Evolutionary conservation across 352 stramenopile genomes (phyloP).

Genomic region (Phytophthora lateralis): DNA sequence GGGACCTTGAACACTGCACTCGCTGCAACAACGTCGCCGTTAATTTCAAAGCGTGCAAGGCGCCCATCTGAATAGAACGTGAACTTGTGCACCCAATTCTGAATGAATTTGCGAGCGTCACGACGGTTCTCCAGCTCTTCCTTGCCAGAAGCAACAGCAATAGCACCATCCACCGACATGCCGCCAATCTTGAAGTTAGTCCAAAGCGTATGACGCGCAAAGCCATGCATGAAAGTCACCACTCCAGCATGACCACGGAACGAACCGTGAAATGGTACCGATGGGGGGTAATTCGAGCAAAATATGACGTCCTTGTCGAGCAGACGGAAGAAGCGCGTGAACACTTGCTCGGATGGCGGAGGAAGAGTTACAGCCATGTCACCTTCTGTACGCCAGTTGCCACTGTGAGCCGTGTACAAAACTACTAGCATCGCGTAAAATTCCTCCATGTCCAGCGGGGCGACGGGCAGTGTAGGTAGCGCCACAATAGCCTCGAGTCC

Average conservation of each 20-base stretch:
- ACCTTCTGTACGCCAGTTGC: constrained; percentile 83
- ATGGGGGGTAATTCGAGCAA: constrained; percentile 88
- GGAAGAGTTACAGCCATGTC: constrained; percentile 90
- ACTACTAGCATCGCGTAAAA: constrained; percentile 92
- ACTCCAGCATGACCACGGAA: constrained; percentile 77
- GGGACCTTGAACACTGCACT: constrained; percentile 89
- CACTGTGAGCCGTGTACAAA: constrained; percentile 78
- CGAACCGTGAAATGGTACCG: constrained; percentile 86
- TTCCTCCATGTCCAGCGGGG: constrained; percentile 87
- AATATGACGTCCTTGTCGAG: constrained; percentile 89
- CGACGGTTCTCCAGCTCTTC: constrained; percentile 88
- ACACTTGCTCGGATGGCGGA: constrained; percentile 85
- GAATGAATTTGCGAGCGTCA: constrained; percentile 83
- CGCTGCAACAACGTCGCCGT: constrained; percentile 84
- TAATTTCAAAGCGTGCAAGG: constrained; percentile 89
- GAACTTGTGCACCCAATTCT: constrained; percentile 93
- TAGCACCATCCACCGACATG: constrained; percentile 81
- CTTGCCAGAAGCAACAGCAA: constrained; percentile 84
- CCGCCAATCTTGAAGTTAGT: constrained; percentile 89
- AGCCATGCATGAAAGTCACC: constrained; percentile 81
- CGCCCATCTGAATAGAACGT: constrained; percentile 85
- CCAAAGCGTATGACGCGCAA: constrained; percentile 80
- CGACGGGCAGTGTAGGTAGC: constrained; percentile 76
- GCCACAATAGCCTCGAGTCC: constrained; percentile 86
- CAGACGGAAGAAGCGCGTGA: constrained; percentile 86